phyloP scores from a whole-genome alignment of 495 filamentous ascomycete species.

The Neurospora tetrasperma region DNA sequence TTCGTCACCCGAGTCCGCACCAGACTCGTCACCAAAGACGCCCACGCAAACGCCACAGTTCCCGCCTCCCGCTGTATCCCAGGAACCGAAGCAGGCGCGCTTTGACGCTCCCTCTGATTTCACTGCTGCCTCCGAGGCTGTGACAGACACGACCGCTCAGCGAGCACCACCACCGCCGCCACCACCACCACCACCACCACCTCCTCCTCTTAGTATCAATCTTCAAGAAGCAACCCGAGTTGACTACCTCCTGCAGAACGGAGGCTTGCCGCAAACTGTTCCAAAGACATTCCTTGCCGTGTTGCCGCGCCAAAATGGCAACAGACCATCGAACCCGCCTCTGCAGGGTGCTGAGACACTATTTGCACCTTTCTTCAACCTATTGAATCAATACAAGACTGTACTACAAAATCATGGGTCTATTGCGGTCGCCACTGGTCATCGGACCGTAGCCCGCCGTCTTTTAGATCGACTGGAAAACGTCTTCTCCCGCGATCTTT shows the following conservation, averaged over 20 bases:
- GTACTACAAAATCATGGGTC: conserved; percentile 79
- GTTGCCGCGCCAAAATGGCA: conserved; percentile 38
- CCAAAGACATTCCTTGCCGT: conserved; percentile 55
- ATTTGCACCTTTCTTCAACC: conserved; percentile 67
- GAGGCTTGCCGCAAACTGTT: conserved; percentile 58
- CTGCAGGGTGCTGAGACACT: conserved; percentile 51
- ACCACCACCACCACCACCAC: conserved; percentile 65
- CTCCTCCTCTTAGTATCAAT: conserved; percentile 56
- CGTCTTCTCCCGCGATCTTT: conserved; percentile 86
- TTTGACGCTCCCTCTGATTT: conserved; percentile 23
- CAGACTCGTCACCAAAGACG: conserved; percentile 48
- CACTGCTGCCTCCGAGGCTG: conserved; percentile 31
- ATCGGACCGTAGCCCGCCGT: conserved; percentile 84
- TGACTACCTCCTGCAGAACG: conserved; percentile 82
- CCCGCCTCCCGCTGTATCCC: conserved; percentile 26
- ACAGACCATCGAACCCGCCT: conserved; percentile 40
- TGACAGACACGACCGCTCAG: conserved; percentile 1
- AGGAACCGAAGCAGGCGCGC: conserved; percentile 23
- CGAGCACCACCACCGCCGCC: conserved; percentile 45
- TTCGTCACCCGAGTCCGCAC: conserved; percentile 37
- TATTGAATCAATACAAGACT: conserved; percentile 75
- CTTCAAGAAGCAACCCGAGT: conserved; percentile 57
- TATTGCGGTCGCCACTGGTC: conserved; percentile 90
- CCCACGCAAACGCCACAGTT: conserved; percentile 44
- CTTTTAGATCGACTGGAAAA: conserved; percentile 87